Conservation (phyloP, 768 basidiomycete genomes). For the Cystobasidium onofrii region DNA sequence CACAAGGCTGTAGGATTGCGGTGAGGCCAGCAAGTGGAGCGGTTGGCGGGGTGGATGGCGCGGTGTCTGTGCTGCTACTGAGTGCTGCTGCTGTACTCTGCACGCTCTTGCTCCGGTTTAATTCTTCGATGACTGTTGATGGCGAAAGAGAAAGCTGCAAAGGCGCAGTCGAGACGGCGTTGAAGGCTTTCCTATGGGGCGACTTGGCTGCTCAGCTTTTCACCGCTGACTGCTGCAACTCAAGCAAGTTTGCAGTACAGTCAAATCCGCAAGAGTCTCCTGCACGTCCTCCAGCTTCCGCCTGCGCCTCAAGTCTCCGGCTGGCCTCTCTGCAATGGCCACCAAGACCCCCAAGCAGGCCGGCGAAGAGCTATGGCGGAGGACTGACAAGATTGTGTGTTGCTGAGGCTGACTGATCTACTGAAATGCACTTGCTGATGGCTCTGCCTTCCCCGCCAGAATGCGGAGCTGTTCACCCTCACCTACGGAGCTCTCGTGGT, state of each 20-base stretch:
- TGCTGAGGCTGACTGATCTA: neutral
- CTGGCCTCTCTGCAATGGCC: neutral
- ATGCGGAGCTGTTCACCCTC: slow-evolving; percentile 90
- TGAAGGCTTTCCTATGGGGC: neutral
- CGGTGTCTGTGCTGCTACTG: too few species aligned
- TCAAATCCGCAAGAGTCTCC: neutral
- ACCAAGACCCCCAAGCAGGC: slow-evolving; percentile 54
- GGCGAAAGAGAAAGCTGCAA: neutral
- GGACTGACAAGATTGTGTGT: slow-evolving; percentile 82
- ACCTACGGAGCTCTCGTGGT: slow-evolving; percentile 97
- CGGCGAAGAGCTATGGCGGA: slow-evolving; percentile 94
- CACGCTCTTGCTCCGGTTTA: too few species aligned
- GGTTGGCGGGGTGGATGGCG: neutral
- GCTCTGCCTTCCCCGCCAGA: slow-evolving; percentile 46
- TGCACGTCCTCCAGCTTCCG: neutral
- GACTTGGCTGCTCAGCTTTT: too few species aligned
- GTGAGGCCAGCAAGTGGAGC: neutral
- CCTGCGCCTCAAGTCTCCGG: neutral
- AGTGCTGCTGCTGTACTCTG: too few species aligned
- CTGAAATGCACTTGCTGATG: neutral
- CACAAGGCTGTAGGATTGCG: neutral
- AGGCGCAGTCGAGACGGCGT: neutral
- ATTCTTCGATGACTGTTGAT: too few species aligned
- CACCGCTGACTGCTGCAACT: too few species aligned
- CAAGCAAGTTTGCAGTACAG: too few species aligned